These are phyloP conservation scores for Arthrobotrys musiformis DNA, from an alignment of 2,329 filamentous ascomycete genomes.

Conservation along the genomic window DNA sequence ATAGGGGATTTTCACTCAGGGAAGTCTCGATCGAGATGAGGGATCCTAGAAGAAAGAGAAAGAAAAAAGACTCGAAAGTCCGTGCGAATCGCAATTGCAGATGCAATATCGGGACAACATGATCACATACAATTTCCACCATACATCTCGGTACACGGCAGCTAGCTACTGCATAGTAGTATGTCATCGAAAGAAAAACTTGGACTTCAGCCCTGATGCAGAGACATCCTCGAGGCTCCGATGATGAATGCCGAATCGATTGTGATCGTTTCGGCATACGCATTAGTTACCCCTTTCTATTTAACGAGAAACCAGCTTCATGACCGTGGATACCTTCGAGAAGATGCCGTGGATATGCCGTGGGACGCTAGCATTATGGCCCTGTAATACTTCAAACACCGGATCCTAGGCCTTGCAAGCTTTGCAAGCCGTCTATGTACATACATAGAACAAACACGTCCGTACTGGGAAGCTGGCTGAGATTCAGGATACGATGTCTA, in stretches of 20 bases:
- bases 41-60: background rate
- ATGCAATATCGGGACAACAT: slow-evolving; percentile 3
- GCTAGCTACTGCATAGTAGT: background rate
- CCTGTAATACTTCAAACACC: background rate
- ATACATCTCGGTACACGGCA: background rate
- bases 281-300: slow-evolving; percentile 3
- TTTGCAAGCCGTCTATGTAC: background rate
- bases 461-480: background rate
- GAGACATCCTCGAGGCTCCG: background rate
- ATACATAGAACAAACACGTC: background rate
- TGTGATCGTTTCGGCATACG: background rate
- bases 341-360: background rate
- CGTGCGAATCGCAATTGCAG: slow-evolving; percentile 3
- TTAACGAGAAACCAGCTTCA: background rate
- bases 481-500: background rate
- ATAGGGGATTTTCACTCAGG: background rate
- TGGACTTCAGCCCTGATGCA: background rate
- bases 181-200: background rate
- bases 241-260: background rate
- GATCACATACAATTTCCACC: slow-evolving; percentile 11
- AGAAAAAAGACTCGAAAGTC: background rate
- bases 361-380: background rate
- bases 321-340: background rate
- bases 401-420: too few species aligned
- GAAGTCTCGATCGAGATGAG: background rate